Base-by-base conservation (phyloP, 805 yeast species). In the Starmerella floris region DNA sequence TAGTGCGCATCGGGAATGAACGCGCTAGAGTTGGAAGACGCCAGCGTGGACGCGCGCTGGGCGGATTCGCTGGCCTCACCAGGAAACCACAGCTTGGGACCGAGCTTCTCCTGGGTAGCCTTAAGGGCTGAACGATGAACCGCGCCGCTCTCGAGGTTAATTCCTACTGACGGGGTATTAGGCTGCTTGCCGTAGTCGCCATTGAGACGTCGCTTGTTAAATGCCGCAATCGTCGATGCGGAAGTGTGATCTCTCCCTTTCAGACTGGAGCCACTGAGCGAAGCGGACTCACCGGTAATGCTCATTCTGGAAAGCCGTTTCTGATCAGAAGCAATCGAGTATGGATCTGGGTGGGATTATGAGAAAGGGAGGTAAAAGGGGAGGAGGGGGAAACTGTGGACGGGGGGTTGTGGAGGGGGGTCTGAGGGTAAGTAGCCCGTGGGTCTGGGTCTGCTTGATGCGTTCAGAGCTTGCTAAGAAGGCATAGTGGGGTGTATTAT, bases 161-260 rank as follows among this genome's bases (percentile, higher is more conserved):
- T 61, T 1, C 67, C 68, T 15, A 64, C 60, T 15, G 56, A 45
- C 21, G 67, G 66, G 23, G 58, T 54, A 41, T 62, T 59, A 22
- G 66, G 65, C 42, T 44, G 54, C 23, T 44, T 36, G 42, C 57
- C 55, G 46, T 51, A 58, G 41, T 57, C 56, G 38, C 65, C 65
- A 37, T 53, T 47, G 40, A 46, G 47, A 36, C 61, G 51, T 34
- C 60, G 60, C 39, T 58, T 60, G 45, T 54, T 52, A 49, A 60
- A 62, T 38, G 52, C 50, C 16, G 64, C 65, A 35, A 57, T 56
- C 35, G 60, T 62, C 26, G 51, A n/a, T 26, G 52, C 40, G 9
- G 50, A 43, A 23, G 40, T 35, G 19, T 40, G 41, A 30, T 41
- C 45, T 32, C 27, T 17, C 23, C 41, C 42, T 16, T 39, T 32